Evolutionary conservation across 495 filamentous ascomycete species (phyloP), one percentile per base, ranked within the genome.

Genomic region (Emericellopsis terricola): DNA sequence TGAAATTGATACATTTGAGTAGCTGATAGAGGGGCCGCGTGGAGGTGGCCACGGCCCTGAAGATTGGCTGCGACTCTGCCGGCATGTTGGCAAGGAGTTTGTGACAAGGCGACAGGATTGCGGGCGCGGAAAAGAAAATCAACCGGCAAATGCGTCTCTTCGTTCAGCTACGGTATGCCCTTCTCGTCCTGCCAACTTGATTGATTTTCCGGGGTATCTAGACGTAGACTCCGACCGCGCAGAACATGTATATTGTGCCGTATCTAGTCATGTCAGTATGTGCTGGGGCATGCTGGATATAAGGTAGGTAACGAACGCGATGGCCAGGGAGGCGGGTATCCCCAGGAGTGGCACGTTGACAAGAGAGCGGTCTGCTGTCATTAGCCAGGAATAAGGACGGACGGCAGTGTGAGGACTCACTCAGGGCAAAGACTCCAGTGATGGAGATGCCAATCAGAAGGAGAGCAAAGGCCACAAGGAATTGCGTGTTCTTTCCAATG

Each of bases 151-250:
- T 26, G 23, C 23, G 6, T 26, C 23, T 26, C 39, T 42, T 44
- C 40, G 33, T 42, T 38, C 19, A 35, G 27, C 33, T 35, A 35
- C 19, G 15, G 19, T 35, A 35, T 21, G n/a, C n/a, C n/a, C n/a
- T n/a, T n/a, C n/a, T n/a, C n/a, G n/a, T n/a, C n/a, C n/a, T n/a
- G n/a, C n/a, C n/a, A n/a, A n/a, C n/a, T n/a, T n/a, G n/a, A n/a
- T n/a, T n/a, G n/a, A n/a, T n/a, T n/a, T n/a, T n/a, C n/a, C n/a
- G n/a, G n/a, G n/a, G n/a, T n/a, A n/a, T n/a, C 59, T 59, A 97
- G 57, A 97, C 89, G 75, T 97, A 97, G 50, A 97, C 91, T 48
- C 89, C 89, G 51, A 85, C 89, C 15, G 84, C 89, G 57, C 89
- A 97, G 51, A 97, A 94, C 76, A 93, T 87, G 65, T 82, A 92